Base-by-base conservation (phyloP, 805 yeast species). In the Hanseniaspora singularis region DNA sequence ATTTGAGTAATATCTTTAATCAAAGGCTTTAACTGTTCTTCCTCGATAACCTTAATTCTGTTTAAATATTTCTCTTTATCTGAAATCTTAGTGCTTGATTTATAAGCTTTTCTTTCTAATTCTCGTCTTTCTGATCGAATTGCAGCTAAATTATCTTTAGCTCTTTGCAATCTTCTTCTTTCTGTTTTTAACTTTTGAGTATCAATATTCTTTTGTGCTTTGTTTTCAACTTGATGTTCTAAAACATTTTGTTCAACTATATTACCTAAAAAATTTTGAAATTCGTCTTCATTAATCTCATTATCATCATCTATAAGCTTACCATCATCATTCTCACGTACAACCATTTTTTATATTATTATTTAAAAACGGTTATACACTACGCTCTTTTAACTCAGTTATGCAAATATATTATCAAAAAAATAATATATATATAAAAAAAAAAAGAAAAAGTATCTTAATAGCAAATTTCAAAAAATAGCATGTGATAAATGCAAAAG, bases 131-230 rank as follows among this genome's bases (percentile, higher is more conserved):
- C 59, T 24, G 61, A 53, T 12, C 38, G 31, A 11, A 71, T 58
- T 51, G 71, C 72, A 7, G 61, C 61, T 16, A 74, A 60, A 28
- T 72, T 74, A 37, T 67, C 69, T 16, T 62, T 58, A 0, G 94
- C 71, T 57, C 85, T 84, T 15, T 73, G 77, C n/a, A 88, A 65
- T 50, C 97, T 69, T 51, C 77, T 79, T 50, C 69, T 65, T 54
- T 92, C 98, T 33, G 81, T 65, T 53, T 82, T 95, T 1, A 73
- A 63, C 40, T 84, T 87, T 44, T 79, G 77, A 33, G 69, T 62
- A 1, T 72, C 64, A 41, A 88, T 69, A 3, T 74, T 75, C 46
- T 67, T 65, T 51, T 78, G 77, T 0, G 96, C 95, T 62, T 74
- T 67, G 28, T 68, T 67, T 15, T 86, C 85, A 28, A 89, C 79